phyloP scores from a whole-genome alignment of 305 asterid genomes.

The Solanum chacoense region DNA sequence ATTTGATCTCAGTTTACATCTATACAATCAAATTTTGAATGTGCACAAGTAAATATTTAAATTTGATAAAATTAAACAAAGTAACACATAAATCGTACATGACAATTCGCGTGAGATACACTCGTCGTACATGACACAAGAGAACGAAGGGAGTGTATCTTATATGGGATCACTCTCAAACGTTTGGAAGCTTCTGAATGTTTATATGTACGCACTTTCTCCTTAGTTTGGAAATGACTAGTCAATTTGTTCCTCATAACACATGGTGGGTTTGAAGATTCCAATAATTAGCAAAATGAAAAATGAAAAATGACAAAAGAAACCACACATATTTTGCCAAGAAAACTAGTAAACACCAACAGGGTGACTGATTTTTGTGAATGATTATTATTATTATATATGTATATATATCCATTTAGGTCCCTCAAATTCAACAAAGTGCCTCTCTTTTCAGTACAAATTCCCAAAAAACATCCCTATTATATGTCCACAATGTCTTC shows the following conservation, averaged over 20 bases:
- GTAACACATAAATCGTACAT: background rate
- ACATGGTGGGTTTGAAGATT: conserved; percentile 21
- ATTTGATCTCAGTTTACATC: background rate
- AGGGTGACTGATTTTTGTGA: conserved; percentile 1
- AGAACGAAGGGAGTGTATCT: background rate
- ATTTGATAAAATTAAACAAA: background rate
- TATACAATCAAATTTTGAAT: background rate
- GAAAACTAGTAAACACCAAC: background rate
- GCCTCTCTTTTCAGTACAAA: background rate
- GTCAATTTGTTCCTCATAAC: conserved; percentile 2
- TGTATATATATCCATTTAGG: background rate
- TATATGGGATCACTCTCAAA: background rate
- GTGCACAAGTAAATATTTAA: background rate
- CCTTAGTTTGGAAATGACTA: background rate
- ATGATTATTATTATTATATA: background rate
- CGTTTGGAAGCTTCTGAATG: conserved; percentile 27
- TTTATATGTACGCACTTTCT: conserved; percentile 19
- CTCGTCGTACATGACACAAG: rapidly evolving
- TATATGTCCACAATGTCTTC: background rate
- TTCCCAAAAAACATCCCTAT: background rate
- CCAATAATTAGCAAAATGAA: conserved; percentile 22
- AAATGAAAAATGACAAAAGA: conserved; percentile 30
- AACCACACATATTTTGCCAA: background rate
- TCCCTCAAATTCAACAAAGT: background rate
- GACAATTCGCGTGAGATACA: background rate